Evolutionary conservation across 257 asterid genomes (phyloP), one percentile per base, ranked within the genome.

Genomic region (Nicotiana tabacum): DNA sequence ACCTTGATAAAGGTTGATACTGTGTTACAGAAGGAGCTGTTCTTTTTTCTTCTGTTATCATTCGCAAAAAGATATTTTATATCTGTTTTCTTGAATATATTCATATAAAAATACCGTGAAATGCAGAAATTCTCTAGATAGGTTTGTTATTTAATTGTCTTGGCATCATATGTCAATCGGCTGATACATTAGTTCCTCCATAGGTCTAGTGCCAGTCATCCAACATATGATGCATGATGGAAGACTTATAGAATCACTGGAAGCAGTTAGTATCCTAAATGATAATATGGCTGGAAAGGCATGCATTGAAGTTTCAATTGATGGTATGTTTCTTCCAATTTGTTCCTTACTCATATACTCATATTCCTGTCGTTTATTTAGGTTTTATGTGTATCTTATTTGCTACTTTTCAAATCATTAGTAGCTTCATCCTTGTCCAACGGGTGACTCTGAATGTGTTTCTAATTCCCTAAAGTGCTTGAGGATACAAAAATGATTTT

Each of bases 141-240:
- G 51, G 62, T 74, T 72, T 48, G 24, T 27, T 24, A 24, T 27
- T 32, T 74, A 12, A 6, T 48, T 74, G 13, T 74, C 62, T 48
- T 74, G 80, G 43, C 62, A 74, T 74, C 21, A 15, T n/a, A 74
- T 74, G 43, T 74, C 43, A 74, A 33, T 48, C 4, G 5, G 17
- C 80, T 76, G 80, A 76, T 76, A 9, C 17, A 16, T 76, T 51
- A 51, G 43, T 51, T 76, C 30, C 88, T 87, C 70, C 27, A 78
- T 93, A 96, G 99, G 98, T 76, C 88, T 93, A 83, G 97, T 95
- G 84, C 99, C 98, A 56, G 91, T 94, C 77, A 87, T 96, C 89
- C 89, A 93, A 39, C 89, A 96, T 84, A 78, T 96, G 77, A 89
- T 64, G 83, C 88, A 83, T 83, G 89, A 85, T 56, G 98, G 94